Conservation (phyloP, 2,329 filamentous ascomycete species). For the Rugonectria rugulosa region DNA sequence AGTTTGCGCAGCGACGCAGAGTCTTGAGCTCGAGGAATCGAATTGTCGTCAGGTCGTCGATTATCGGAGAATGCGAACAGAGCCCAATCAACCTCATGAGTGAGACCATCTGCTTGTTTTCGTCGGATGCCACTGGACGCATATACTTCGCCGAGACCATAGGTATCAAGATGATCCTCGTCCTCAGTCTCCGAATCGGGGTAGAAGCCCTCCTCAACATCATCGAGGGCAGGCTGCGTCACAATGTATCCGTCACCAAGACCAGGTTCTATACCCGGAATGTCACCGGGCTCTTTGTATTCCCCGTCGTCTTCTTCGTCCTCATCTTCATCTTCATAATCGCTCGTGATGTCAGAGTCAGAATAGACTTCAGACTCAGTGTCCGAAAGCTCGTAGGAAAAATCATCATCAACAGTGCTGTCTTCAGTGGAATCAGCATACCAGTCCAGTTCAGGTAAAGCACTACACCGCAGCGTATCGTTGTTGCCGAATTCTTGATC, state of each 20-base stretch:
- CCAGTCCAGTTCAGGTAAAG: slow-evolving; percentile 49
- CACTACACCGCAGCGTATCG: slow-evolving; percentile 49
- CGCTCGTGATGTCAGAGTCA: slow-evolving; percentile 61
- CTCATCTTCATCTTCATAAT: slow-evolving; percentile 58
- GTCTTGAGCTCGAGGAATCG: slow-evolving; percentile 58
- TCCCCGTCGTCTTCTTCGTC: slow-evolving; percentile 63
- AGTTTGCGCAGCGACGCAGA: slow-evolving; percentile 20
- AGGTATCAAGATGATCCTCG: slow-evolving; percentile 83
- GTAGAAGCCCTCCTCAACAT: slow-evolving; percentile 84
- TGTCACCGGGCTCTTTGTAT: slow-evolving; percentile 74
- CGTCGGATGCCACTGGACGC: slow-evolving; percentile 90
- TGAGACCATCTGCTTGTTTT: slow-evolving; percentile 72
- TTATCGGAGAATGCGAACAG: slow-evolving; percentile 80
- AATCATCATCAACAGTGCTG: slow-evolving; percentile 60
- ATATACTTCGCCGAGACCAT: slow-evolving; percentile 82
- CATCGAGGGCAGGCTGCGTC: slow-evolving; percentile 91
- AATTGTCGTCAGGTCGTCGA: slow-evolving; percentile 75
- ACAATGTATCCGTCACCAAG: slow-evolving; percentile 81
- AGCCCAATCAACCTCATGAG: slow-evolving; percentile 96
- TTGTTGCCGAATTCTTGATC: slow-evolving; percentile 51
- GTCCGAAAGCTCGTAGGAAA: slow-evolving; percentile 68
- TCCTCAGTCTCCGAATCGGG: slow-evolving; percentile 74
- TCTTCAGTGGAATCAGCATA: slow-evolving; percentile 51
- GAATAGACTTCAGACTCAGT: slow-evolving; percentile 64
- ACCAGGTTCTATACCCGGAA: slow-evolving; percentile 77